Conservation (phyloP, 495 filamentous ascomycete genomes). For the Stereocaulon alpinum region DNA sequence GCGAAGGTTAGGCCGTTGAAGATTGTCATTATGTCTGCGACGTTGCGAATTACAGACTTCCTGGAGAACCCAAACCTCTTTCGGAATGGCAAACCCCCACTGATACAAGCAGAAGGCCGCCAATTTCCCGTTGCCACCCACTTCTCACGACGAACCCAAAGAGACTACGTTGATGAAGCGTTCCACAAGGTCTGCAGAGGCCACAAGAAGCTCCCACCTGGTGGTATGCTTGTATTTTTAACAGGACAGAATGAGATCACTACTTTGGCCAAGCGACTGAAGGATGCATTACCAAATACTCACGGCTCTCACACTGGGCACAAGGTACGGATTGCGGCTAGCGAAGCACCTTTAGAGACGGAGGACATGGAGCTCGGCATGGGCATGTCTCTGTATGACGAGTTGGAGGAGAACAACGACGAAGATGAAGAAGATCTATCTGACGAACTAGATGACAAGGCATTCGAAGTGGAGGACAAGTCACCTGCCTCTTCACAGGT, state of each 20-base stretch:
- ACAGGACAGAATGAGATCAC: slow-evolving; percentile 90
- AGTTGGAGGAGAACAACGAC: slow-evolving; percentile 30
- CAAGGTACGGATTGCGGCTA: slow-evolving; percentile 61
- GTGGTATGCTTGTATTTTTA: slow-evolving; percentile 89
- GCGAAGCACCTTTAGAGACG: slow-evolving; percentile 67
- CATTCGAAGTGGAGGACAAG: slow-evolving; percentile 54
- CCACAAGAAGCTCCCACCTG: slow-evolving; percentile 81
- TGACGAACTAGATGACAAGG: slow-evolving; percentile 47
- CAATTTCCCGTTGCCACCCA: slow-evolving; percentile 86
- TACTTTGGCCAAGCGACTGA: slow-evolving; percentile 64
- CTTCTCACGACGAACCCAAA: slow-evolving; percentile 71
- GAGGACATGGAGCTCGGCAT: slow-evolving; percentile 82
- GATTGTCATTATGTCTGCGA: slow-evolving; percentile 97
- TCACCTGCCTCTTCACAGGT: slow-evolving; percentile 48
- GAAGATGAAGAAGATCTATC: slow-evolving; percentile 36
- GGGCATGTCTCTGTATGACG: slow-evolving; percentile 34
- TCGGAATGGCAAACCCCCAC: slow-evolving; percentile 59
- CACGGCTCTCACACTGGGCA: slow-evolving; percentile 45
- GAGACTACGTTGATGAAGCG: slow-evolving; percentile 82
- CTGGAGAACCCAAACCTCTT: slow-evolving; percentile 76
- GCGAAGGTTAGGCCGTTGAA: slow-evolving; percentile 66
- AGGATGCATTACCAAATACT: slow-evolving; percentile 56
- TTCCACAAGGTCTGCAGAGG: slow-evolving; percentile 82
- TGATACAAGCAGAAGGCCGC: slow-evolving; percentile 86
- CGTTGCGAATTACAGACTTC: slow-evolving; percentile 81